A percentile compares a stretch with the other conserved stretches of the same genome.
These are phyloP conservation scores for Deinandra increscens DNA, from an alignment of 129 eudicot species.

Conservation along the genomic window DNA sequence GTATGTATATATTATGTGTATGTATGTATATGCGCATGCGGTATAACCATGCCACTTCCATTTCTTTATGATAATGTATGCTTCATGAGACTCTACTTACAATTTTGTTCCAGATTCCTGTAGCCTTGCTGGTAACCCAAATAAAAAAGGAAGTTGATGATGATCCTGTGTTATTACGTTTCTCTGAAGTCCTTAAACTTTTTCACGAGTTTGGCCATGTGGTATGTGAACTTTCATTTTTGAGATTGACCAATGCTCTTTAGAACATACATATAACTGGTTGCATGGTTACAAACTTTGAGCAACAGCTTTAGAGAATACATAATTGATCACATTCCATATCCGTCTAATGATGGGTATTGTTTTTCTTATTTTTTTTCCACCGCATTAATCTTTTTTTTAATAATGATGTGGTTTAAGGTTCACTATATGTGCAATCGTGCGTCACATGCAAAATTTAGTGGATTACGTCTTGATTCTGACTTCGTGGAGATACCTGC, in stretches of 20 bases:
- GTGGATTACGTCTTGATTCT: constrained; percentile 92
- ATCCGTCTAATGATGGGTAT: not conserved
- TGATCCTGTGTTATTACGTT: constrained; percentile 61
- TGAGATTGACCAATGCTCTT: not conserved
- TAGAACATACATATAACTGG: not conserved
- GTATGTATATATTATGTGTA: too few relatives aligned
- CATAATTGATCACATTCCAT: not conserved
- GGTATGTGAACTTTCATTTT: constrained; percentile 57
- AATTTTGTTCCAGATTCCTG: constrained; percentile 62
- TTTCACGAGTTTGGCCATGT: constrained; percentile 97
- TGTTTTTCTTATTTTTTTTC: not conserved
- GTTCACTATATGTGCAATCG: constrained; percentile 84
- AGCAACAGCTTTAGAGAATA: not conserved
- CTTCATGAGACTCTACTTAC: constrained; percentile 19
- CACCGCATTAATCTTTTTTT: not conserved
- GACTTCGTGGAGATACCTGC: constrained; percentile 97
- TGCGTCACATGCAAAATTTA: constrained; percentile 77
- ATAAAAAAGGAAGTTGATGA: constrained; percentile 65
- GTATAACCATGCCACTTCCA: not conserved
- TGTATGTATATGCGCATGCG: not conserved
- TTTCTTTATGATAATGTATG: not conserved
- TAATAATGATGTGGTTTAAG: constrained; percentile 42
- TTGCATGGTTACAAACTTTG: constrained; percentile 11
- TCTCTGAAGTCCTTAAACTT: constrained; percentile 84
- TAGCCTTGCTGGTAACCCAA: constrained; percentile 71